These are phyloP conservation scores for Starmerella geochares DNA, from an alignment of 805 yeast genomes.

Conservation along the genomic window DNA sequence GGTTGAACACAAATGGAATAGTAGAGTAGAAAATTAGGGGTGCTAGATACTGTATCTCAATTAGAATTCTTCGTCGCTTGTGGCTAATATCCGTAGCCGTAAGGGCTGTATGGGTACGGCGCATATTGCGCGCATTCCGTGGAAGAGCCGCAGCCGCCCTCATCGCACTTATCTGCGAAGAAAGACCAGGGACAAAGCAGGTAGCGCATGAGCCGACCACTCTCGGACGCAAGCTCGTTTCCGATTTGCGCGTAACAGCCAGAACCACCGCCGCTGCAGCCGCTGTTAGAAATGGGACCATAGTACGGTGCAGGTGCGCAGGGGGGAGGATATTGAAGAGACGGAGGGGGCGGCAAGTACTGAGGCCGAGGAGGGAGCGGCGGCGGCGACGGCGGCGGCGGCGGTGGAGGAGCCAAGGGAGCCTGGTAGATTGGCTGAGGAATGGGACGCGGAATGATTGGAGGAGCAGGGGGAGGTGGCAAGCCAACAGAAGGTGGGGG, in stretches of 20 bases:
- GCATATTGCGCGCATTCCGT: background rate
- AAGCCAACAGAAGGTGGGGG: background rate
- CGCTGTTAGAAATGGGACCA: background rate
- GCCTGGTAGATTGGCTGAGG: background rate
- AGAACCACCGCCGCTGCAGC: constrained; percentile 5
- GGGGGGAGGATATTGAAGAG: background rate
- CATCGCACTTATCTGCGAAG: constrained; percentile 1
- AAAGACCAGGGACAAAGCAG: constrained; percentile 16
- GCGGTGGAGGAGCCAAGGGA: background rate
- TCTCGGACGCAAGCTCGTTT: constrained; percentile 4
- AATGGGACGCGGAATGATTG: background rate
- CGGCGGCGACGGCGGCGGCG: background rate
- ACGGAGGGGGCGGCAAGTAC: background rate
- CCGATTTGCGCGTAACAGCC: constrained; percentile 11
- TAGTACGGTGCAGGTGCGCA: background rate
- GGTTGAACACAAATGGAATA: too few relatives aligned
- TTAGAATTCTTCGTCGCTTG: too few relatives aligned
- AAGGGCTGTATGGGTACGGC: background rate
- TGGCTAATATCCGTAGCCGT: background rate
- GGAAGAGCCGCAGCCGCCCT: background rate
- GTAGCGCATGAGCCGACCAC: constrained; percentile 12
- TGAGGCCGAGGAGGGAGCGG: background rate
- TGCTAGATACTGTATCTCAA: too few relatives aligned
- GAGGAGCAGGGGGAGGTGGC: background rate
- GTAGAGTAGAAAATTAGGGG: too few relatives aligned